Conservation (phyloP, 345 rosid genomes). For the Fremontodendron californicum region DNA sequence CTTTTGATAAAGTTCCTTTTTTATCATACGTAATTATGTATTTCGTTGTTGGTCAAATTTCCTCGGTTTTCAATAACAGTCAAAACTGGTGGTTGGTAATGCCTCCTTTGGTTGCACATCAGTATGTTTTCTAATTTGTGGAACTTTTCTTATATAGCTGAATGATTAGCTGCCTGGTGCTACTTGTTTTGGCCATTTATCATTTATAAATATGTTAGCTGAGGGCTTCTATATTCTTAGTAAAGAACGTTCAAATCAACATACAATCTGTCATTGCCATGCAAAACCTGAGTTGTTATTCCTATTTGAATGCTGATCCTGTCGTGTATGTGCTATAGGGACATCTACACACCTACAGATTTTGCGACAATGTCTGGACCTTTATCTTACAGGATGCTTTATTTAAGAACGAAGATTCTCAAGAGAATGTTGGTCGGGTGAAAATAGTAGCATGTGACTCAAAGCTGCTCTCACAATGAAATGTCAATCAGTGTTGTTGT, state of each 20-base stretch:
- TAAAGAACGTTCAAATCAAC: neutral
- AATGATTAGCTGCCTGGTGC: neutral
- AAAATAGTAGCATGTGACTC: conserved; percentile 99
- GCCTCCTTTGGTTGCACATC: neutral
- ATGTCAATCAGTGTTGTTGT: conserved; percentile 12
- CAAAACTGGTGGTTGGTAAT: neutral
- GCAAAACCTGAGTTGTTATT: neutral
- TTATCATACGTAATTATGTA: neutral
- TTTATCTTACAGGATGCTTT: conserved; percentile 74
- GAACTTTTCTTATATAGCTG: neutral
- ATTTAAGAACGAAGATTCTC: conserved; percentile 67
- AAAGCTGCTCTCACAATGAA: conserved; percentile 80
- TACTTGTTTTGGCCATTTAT: neutral
- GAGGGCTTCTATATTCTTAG: neutral
- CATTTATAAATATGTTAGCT: neutral
- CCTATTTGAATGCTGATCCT: neutral
- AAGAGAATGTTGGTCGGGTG: conserved; percentile 69
- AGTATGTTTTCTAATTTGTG: neutral
- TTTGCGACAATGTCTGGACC: conserved; percentile 99
- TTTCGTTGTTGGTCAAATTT: neutral
- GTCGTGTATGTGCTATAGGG: conserved; percentile 48
- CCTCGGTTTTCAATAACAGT: neutral
- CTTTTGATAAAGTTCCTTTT: too few species aligned
- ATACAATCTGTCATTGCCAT: neutral
- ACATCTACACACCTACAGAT: conserved; percentile 96